Base-by-base conservation (phyloP, 495 filamentous ascomycete genomes). In the Staphylotrichum longicolle region DNA sequence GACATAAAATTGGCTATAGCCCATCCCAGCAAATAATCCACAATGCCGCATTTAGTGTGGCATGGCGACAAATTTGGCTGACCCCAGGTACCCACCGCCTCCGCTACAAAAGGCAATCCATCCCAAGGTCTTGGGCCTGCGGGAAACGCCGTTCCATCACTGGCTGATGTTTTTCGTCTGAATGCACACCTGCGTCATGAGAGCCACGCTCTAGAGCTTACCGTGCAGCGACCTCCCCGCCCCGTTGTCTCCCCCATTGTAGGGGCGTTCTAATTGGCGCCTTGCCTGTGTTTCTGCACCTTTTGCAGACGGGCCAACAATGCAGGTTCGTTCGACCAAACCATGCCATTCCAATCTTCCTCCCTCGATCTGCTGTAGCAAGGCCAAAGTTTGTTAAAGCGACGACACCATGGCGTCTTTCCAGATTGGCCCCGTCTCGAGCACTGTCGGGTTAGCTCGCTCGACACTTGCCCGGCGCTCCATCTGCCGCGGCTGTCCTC, bases 161-260 rank as follows among this genome's bases (percentile, higher is more conserved):
- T 60, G 64, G 60, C 50, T 61, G 33, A 27, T 20, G 32, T n/a
- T 34, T 30, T 45, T 42, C 47, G 57, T 53, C 60, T 44, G 45
- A 58, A 61, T 44, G 54, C 58, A 56, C 42, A 33, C 57, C 40
- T 64, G 66, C 63, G 66, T 68, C 66, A 68, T 68, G 58, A 63
- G 42, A 58, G 49, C 46, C n/a, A 61, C 59, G 20, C 7, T 50
- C 54, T 60, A 63, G 62, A 68, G 56, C 62, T 56, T 34, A 60
- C 53, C 42, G 57, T 63, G 58, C 57, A 58, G 58, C 54, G 45
- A 44, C 47, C 47, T 57, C 60, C 60, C 52, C 46, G 51, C 51
- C 45, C 20, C 27, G 50, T 27, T 47, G 35, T n/a, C 34, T 15
- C 30, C 32, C 15, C 12, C 3, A 6, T 27, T 33, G 42, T 42